These are phyloP conservation scores for Staphylotrichum tortipilum DNA, from an alignment of 495 filamentous ascomycete genomes.

Conservation along the genomic window DNA sequence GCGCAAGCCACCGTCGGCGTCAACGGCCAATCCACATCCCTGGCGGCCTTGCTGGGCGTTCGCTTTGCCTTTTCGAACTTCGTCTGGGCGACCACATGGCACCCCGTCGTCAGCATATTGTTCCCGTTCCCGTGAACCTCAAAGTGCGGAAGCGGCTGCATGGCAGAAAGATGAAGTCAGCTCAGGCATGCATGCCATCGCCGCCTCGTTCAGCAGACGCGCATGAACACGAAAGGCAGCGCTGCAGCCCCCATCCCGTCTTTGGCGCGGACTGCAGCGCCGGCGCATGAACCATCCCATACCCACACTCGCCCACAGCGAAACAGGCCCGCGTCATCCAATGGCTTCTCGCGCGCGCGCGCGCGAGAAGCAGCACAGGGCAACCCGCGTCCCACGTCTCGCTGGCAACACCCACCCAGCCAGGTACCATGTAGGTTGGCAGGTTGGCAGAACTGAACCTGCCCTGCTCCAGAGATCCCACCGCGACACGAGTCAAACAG, in stretches of 20 bases:
- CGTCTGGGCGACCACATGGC: not conserved
- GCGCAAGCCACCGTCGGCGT: not conserved
- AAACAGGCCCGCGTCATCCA: slow-evolving; percentile 3
- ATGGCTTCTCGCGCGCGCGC: not conserved
- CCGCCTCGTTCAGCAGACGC: no score
- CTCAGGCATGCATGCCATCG: no score
- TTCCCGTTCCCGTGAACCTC: not conserved
- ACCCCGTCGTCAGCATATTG: not conserved
- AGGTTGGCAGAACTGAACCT: no score
- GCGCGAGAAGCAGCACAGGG: no score
- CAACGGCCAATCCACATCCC: not conserved
- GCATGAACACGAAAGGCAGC: no score
- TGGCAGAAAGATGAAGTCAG: no score
- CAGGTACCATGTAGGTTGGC: no score
- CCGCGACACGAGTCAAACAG: not conserved
- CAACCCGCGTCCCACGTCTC: no score
- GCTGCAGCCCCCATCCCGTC: not conserved
- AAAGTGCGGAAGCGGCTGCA: no score
- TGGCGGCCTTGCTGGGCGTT: not conserved
- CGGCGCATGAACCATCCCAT: slow-evolving; percentile 1
- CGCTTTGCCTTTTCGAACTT: not conserved
- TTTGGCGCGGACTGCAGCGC: not conserved
- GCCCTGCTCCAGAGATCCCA: no score
- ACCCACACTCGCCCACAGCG: no score
- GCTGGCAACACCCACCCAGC: no score